phyloP scores from a whole-genome alignment of 495 filamentous ascomycete species.

The Annulohypoxylon nitens region DNA sequence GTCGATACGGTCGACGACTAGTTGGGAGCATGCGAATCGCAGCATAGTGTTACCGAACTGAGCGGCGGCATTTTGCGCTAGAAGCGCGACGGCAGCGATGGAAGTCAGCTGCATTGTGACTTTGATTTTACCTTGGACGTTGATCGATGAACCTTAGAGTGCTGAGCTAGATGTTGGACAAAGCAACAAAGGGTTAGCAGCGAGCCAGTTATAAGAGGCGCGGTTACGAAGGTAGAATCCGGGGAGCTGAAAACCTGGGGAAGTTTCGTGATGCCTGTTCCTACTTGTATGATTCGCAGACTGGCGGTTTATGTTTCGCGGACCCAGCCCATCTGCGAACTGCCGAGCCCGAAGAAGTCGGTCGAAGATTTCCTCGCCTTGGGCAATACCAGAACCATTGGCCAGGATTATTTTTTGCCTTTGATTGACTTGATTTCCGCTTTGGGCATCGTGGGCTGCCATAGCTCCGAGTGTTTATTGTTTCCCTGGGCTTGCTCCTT shows the following conservation, averaged over 20 bases:
- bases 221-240: slow-evolving; percentile 44
- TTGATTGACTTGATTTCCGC: slow-evolving; percentile 57
- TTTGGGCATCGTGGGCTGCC: slow-evolving; percentile 55
- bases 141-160: slow-evolving; percentile 22
- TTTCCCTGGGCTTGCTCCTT: slow-evolving; percentile 39
- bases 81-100: slow-evolving; percentile 62
- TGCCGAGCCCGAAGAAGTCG: slow-evolving; percentile 60
- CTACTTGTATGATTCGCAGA: slow-evolving; percentile 45
- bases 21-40: slow-evolving; percentile 69
- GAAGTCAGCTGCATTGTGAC: slow-evolving; percentile 66
- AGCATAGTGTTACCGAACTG: slow-evolving; percentile 63
- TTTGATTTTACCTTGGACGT: slow-evolving; percentile 33
- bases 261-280: slow-evolving; percentile 39
- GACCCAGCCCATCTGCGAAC: slow-evolving; percentile 49
- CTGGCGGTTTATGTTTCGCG: slow-evolving; percentile 32
- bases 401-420: slow-evolving; percentile 43
- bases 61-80: slow-evolving; percentile 61
- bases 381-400: slow-evolving; percentile 57
- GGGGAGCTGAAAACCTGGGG: slow-evolving; percentile 40
- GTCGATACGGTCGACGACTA: slow-evolving; percentile 67
- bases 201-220: slow-evolving; percentile 9
- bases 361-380: slow-evolving; percentile 55
- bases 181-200: slow-evolving; percentile 22
- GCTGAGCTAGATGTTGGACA: slow-evolving; percentile 18
- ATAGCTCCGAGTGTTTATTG: slow-evolving; percentile 55